These are phyloP conservation scores for Aspergillus pseudoglaucus DNA, from an alignment of 2,329 filamentous ascomycete species.

Conservation along the genomic window DNA sequence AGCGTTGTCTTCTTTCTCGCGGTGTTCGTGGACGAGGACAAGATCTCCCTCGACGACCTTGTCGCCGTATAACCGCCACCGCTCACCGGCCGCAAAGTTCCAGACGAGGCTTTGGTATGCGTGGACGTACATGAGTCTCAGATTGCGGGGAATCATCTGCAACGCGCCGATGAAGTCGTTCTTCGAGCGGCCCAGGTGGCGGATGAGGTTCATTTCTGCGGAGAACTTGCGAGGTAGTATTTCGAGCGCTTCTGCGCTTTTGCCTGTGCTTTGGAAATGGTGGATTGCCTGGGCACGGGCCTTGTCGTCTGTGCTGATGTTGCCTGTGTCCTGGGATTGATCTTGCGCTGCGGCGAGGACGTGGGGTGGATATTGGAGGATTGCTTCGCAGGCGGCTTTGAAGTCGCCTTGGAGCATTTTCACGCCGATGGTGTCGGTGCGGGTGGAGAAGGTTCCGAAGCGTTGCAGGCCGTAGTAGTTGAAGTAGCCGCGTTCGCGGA, in stretches of 20 bases:
- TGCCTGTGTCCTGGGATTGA: constrained; percentile 32
- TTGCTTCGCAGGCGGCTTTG: constrained; percentile 68
- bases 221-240: constrained; percentile 73
- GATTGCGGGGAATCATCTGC: constrained; percentile 68
- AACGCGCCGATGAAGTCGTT: constrained; percentile 78
- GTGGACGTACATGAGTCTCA: constrained; percentile 92
- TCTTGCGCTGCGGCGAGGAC: constrained; percentile 53
- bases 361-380: constrained; percentile 65
- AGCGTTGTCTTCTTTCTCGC: constrained; percentile 25
- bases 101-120: constrained; percentile 93
- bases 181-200: constrained; percentile 55
- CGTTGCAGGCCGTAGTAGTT: constrained; percentile 98
- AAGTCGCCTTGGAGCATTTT: constrained; percentile 78
- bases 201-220: constrained; percentile 72
- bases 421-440: constrained; percentile 78
- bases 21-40: constrained; percentile 59
- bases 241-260: constrained; percentile 55
- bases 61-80: constrained; percentile 68
- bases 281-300: constrained; percentile 72
- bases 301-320: constrained; percentile 67
- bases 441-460: constrained; percentile 80
- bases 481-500: constrained; percentile 74
- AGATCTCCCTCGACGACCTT: constrained; percentile 80
- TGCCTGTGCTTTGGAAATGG: constrained; percentile 59
- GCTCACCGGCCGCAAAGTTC: constrained; percentile 77